A percentile compares a stretch with the other conserved stretches of the same genome.
phyloP scores from a whole-genome alignment of 2,329 filamentous ascomycete genomes.

The Trichoderma sp. region DNA sequence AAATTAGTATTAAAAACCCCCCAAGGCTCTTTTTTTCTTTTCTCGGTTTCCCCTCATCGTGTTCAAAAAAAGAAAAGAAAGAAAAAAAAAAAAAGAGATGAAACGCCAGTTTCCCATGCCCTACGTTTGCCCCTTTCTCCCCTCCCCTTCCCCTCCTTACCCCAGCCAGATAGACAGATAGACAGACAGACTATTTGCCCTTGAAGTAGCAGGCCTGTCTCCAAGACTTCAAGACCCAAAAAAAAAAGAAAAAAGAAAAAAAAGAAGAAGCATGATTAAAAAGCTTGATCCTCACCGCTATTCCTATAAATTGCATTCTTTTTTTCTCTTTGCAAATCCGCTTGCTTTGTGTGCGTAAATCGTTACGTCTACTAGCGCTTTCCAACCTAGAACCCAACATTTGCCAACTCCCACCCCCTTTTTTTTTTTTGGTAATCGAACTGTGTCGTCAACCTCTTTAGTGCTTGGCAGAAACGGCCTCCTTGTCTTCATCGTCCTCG shows the following conservation, averaged over 20 bases:
- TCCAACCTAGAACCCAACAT: not conserved
- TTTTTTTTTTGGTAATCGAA: not conserved
- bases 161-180: too few species aligned
- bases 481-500: constrained; percentile 22
- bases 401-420: not conserved
- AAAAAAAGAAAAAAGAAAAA: not conserved
- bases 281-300: not conserved
- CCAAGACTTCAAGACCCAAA: not conserved
- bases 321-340: not conserved
- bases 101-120: not conserved
- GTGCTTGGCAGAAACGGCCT: not conserved
- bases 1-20: constrained; percentile 10
- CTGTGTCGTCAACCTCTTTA: not conserved
- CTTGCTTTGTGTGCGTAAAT: not conserved
- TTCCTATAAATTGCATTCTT: not conserved
- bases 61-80: not conserved
- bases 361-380: not conserved
- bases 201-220: not conserved
- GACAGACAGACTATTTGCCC: not conserved
- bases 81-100: not conserved
- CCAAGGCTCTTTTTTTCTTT: not conserved
- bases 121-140: not conserved
- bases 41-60: not conserved
- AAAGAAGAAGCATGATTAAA: not conserved
- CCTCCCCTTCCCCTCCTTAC: not conserved